These are phyloP conservation scores for Xylaria sp. DNA, from an alignment of 2,329 filamentous ascomycete genomes.

Conservation along the genomic window DNA sequence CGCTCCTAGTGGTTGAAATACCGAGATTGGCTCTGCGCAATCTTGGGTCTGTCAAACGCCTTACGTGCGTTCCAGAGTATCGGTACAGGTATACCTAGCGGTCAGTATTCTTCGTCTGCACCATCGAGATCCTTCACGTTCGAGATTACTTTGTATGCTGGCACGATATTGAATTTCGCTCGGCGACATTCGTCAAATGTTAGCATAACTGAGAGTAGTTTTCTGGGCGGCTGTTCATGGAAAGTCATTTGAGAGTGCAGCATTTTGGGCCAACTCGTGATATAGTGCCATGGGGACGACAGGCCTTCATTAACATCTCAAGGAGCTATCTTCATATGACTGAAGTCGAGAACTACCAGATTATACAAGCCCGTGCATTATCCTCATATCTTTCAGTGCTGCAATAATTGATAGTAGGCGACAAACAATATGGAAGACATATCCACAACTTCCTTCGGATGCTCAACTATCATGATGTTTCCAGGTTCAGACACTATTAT, in stretches of 20 bases:
- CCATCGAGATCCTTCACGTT: neutral
- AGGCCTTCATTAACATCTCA: too few relatives aligned
- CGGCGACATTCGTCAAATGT: neutral
- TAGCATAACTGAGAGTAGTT: too few relatives aligned
- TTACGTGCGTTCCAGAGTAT: neutral
- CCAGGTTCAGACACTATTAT: neutral
- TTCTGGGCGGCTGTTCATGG: too few relatives aligned
- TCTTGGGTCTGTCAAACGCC: constrained; percentile 12
- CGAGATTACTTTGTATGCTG: neutral
- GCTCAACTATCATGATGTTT: too few relatives aligned
- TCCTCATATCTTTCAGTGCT: neutral
- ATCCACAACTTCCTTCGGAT: too few relatives aligned
- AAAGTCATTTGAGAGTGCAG: too few relatives aligned
- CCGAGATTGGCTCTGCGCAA: neutral
- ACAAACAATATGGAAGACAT: neutral
- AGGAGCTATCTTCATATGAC: too few relatives aligned
- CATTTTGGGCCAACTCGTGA: too few relatives aligned
- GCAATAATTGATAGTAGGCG: neutral
- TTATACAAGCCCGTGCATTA: neutral
- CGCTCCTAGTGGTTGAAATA: neutral
- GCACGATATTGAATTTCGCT: neutral
- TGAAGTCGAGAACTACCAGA: too few relatives aligned
- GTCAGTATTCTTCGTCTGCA: neutral
- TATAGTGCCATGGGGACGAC: too few relatives aligned
- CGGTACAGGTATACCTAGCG: neutral